Evolutionary conservation across 345 rosid genomes (phyloP).

Genomic region (Acer campestre): DNA sequence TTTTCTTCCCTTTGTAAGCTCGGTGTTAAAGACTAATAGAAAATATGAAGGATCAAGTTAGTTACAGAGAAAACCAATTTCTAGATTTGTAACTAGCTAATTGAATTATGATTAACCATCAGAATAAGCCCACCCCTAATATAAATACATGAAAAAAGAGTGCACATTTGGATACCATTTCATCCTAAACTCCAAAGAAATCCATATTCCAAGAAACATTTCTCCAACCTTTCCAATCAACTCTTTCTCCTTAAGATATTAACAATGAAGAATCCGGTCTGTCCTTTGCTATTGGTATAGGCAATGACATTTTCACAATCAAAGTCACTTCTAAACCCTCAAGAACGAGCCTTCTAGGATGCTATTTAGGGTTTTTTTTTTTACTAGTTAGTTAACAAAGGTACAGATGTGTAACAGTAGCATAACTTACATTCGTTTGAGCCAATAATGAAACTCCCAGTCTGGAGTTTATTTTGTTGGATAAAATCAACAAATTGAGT

Average conservation of each 20-base stretch:
- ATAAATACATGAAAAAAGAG: background rate
- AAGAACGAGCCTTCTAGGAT: background rate
- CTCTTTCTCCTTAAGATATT: background rate
- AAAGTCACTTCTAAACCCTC: background rate
- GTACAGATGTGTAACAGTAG: constrained; percentile 4
- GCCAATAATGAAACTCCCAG: constrained; percentile 70
- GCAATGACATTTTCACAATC: background rate
- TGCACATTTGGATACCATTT: background rate
- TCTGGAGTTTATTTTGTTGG: constrained; percentile 65
- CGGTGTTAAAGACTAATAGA: background rate
- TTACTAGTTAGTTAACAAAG: background rate
- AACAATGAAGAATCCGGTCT: background rate
- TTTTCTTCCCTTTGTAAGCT: background rate
- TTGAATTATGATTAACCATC: background rate
- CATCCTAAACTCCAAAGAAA: background rate
- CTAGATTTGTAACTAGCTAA: background rate
- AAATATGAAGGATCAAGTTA: background rate
- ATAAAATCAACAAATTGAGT: constrained; percentile 63
- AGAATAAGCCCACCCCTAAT: background rate
- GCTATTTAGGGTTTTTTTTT: background rate
- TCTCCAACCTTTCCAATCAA: background rate
- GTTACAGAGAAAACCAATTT: background rate
- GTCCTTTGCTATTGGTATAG: background rate
- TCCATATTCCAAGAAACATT: background rate
- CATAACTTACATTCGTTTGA: constrained; percentile 61